These are phyloP conservation scores for Paralagenidium karlingii DNA, from an alignment of 352 stramenopile species.

Conservation along the genomic window DNA sequence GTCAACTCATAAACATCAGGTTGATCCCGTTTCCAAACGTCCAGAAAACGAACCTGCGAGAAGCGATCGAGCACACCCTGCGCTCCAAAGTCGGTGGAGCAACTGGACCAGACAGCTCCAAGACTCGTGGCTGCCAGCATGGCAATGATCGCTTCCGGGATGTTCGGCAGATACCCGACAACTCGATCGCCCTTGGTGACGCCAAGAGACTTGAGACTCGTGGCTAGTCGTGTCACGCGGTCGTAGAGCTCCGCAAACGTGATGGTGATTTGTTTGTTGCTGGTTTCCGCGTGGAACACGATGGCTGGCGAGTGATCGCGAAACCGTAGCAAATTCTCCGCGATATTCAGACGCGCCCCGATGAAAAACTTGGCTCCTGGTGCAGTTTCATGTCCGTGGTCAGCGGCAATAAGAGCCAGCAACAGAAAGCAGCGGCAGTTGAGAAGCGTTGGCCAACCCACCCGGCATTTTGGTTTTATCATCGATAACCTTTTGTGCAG, in stretches of 20 bases:
- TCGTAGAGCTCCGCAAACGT: constrained; percentile 53
- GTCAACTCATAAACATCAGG: background rate
- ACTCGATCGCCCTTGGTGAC: constrained; percentile 44
- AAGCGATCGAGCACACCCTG: constrained; percentile 73
- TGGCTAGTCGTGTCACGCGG: constrained; percentile 30
- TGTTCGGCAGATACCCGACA: constrained; percentile 55
- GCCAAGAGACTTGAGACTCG: constrained; percentile 25
- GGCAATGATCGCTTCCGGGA: constrained; percentile 51
- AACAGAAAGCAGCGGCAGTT: too few species aligned
- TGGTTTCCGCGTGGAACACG: constrained; percentile 65
- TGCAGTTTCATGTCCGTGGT: too few species aligned
- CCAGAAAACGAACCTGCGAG: constrained; percentile 19
- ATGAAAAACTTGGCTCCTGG: constrained; percentile 54
- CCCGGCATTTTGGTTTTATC: constrained; percentile 50
- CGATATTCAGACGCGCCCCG: constrained; percentile 55
- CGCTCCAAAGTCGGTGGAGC: constrained; percentile 79
- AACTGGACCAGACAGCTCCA: constrained; percentile 63
- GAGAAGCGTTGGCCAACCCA: too few species aligned
- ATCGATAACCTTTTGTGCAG: constrained; percentile 47
- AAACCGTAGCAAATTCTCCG: constrained; percentile 62
- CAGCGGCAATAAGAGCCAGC: too few species aligned
- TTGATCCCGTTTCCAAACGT: background rate
- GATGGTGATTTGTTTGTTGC: constrained; percentile 34
- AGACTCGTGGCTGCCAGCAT: constrained; percentile 66
- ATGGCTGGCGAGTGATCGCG: constrained; percentile 56